Conservation (phyloP, 2,329 filamentous ascomycete genomes). For the Alternaria longipes region DNA sequence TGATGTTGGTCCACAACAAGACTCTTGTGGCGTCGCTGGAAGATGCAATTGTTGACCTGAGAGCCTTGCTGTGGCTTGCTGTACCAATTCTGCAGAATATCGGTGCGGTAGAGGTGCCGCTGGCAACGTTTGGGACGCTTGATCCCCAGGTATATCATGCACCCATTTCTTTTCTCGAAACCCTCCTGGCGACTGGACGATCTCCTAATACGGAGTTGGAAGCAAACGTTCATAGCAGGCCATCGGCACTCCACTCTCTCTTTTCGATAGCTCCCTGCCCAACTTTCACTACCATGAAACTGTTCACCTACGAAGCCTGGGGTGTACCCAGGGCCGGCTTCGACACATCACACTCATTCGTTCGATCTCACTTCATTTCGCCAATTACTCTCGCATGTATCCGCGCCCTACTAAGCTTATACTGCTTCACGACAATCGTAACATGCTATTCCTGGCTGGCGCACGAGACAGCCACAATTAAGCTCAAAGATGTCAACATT, state of each 20-base stretch:
- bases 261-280: not conserved
- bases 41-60: not conserved
- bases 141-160: not conserved
- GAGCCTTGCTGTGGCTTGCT: not conserved
- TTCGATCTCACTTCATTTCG: constrained; percentile 79
- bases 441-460: constrained; percentile 69
- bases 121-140: not conserved
- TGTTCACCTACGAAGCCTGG: constrained; percentile 32
- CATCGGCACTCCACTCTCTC: constrained; percentile 1
- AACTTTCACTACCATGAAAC: constrained; percentile 14
- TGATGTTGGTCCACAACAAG: not conserved
- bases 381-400: constrained; percentile 67
- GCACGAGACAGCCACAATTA: constrained; percentile 26
- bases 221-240: constrained; percentile 1
- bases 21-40: not conserved
- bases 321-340: constrained; percentile 36
- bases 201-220: not conserved
- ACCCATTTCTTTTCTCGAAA: not conserved
- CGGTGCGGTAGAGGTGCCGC: not conserved
- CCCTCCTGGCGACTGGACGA: not conserved
- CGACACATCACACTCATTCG: constrained; percentile 68
- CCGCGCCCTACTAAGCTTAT: constrained; percentile 63
- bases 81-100: not conserved
- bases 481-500: constrained; percentile 39
- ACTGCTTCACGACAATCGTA: constrained; percentile 73